Evolutionary conservation across 2,329 filamentous ascomycete genomes (phyloP).

Genomic region (Aspergillus sp.): DNA sequence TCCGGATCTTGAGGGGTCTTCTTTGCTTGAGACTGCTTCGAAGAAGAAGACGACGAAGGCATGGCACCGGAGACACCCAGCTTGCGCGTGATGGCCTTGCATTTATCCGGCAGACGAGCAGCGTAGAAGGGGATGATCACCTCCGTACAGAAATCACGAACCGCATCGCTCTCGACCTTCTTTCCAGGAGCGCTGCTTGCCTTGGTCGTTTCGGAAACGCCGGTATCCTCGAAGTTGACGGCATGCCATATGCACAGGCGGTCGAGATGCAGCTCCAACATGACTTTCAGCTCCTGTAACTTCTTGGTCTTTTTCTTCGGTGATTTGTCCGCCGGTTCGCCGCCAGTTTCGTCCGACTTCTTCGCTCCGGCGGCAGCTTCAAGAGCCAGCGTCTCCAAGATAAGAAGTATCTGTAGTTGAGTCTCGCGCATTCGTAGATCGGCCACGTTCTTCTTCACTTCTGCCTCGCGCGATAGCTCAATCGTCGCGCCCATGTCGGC

Average conservation of each 20-base stretch:
- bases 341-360: constrained; percentile 16
- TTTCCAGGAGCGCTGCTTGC: constrained; percentile 31
- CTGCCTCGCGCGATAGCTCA: constrained; percentile 35
- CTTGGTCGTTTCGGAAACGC: constrained; percentile 28
- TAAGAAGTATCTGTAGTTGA: constrained; percentile 50
- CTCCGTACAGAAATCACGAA: constrained; percentile 52
- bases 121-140: constrained; percentile 52
- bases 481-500: constrained; percentile 23
- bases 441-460: constrained; percentile 41
- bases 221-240: constrained; percentile 41
- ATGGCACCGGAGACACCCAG: constrained; percentile 44
- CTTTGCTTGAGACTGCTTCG: constrained; percentile 31
- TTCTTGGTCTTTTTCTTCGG: constrained; percentile 36
- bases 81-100: constrained; percentile 47
- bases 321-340: constrained; percentile 14
- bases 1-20: constrained; percentile 27
- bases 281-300: constrained; percentile 41
- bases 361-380: constrained; percentile 30
- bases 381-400: constrained; percentile 48
- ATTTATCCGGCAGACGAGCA: constrained; percentile 47
- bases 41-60: constrained; percentile 31
- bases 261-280: constrained; percentile 50
- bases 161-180: constrained; percentile 42
- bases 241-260: constrained; percentile 53
- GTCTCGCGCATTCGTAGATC: constrained; percentile 50